A percentile compares a stretch with the other conserved stretches of the same genome.
Evolutionary conservation across 1,284 basidiomycete species (phyloP).

Genomic region (Ustilago trichophora): DNA sequence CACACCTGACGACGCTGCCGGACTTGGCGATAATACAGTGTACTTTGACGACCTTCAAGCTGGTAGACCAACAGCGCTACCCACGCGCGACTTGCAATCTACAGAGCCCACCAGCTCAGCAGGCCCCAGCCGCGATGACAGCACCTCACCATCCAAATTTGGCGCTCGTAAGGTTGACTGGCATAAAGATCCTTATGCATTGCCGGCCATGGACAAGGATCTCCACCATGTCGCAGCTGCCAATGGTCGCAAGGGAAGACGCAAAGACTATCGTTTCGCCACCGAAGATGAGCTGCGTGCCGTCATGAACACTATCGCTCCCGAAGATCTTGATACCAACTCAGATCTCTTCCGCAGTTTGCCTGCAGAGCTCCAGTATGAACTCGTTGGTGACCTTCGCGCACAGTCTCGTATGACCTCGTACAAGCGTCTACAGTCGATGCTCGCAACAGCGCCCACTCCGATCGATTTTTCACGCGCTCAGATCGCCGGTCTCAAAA

Average conservation of each 20-base stretch:
- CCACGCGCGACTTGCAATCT: conserved; percentile 76
- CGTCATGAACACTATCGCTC: conserved; percentile 59
- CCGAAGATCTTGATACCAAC: conserved; percentile 62
- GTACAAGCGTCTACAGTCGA: conserved; percentile 86
- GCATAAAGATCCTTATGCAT: conserved; percentile 63
- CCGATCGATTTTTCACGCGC: conserved; percentile 94
- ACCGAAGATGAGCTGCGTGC: conserved; percentile 63
- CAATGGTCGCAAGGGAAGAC: conserved; percentile 34
- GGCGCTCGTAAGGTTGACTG: conserved; percentile 45
- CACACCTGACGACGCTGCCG: neutral
- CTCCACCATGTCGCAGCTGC: conserved; percentile 38
- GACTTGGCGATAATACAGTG: conserved; percentile 69
- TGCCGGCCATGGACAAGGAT: conserved; percentile 59
- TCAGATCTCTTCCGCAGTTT: conserved; percentile 78
- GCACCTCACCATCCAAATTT: conserved; percentile 69
- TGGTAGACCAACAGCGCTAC: conserved; percentile 16
- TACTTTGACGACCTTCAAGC: conserved; percentile 53
- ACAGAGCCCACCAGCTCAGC: conserved; percentile 11
- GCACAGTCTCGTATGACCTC: conserved; percentile 93
- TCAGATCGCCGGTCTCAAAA: conserved; percentile 79
- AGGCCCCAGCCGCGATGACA: conserved; percentile 18
- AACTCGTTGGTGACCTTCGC: conserved; percentile 94
- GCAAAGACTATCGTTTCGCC: conserved; percentile 63
- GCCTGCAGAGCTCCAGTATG: conserved; percentile 95
- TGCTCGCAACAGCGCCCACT: conserved; percentile 82